These are phyloP conservation scores for Fremontodendron californicum DNA, from an alignment of 345 rosid genomes.

Conservation along the genomic window DNA sequence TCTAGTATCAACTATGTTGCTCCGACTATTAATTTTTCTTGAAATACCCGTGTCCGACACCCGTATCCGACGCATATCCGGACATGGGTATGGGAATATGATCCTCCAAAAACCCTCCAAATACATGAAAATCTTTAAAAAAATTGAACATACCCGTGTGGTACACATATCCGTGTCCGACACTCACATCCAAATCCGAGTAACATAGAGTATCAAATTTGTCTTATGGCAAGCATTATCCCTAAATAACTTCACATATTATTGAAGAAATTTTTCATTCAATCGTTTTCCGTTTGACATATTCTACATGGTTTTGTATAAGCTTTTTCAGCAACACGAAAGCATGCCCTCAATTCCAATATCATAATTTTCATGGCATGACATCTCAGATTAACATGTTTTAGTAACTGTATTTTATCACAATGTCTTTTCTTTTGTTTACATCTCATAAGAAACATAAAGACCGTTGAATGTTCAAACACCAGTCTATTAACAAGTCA, in stretches of 20 bases:
- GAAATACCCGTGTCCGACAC: no score
- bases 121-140: no score
- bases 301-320: neutral
- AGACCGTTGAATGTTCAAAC: neutral
- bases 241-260: neutral
- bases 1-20: neutral
- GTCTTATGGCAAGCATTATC: no score
- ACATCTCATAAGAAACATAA: neutral
- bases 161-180: no score
- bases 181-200: no score
- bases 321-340: neutral
- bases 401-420: neutral
- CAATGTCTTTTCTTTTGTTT: neutral
- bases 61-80: no score
- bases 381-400: neutral
- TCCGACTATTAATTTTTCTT: no score
- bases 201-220: no score
- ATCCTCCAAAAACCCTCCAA: no score
- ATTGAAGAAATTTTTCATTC: neutral
- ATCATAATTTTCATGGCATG: neutral
- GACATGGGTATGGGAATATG: no score
- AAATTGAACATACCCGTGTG: no score
- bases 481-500: neutral
- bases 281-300: neutral
- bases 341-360: neutral